A percentile compares a stretch with the other conserved stretches of the same genome.
Conservation (phyloP, 495 filamentous ascomycete species). For the Daldinia caldariorum region DNA sequence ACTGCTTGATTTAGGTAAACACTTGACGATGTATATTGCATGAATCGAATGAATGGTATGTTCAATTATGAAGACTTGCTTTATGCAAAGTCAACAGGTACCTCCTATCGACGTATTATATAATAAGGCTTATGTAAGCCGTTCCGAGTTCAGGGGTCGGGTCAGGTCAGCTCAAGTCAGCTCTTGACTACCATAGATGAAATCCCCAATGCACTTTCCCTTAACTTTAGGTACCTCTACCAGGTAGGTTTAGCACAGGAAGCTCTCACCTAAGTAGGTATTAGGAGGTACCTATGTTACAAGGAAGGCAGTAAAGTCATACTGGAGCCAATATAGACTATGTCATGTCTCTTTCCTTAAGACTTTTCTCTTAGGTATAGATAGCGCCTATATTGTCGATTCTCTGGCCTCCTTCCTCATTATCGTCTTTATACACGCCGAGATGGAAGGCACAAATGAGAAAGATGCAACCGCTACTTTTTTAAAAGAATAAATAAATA, state of each 20-base stretch:
- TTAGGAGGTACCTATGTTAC: no score
- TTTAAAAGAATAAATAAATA: no score
- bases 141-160: neutral
- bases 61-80: constrained; percentile 4
- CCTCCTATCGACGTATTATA: no score
- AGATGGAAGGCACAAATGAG: neutral
- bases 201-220: no score
- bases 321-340: neutral
- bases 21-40: neutral
- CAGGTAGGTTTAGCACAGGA: no score
- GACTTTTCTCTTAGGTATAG: neutral
- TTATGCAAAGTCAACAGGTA: no score
- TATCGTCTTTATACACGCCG: neutral
- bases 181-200: neutral
- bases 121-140: neutral
- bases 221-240: no score
- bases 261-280: no score
- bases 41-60: neutral
- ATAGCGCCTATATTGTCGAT: neutral
- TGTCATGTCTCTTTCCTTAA: neutral
- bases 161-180: no score
- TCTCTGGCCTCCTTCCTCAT: neutral
- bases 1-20: neutral
- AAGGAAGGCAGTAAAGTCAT: neutral
- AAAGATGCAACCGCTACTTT: neutral